phyloP scores from a whole-genome alignment of 495 filamentous ascomycete species.

The Penicillium waksmanii region DNA sequence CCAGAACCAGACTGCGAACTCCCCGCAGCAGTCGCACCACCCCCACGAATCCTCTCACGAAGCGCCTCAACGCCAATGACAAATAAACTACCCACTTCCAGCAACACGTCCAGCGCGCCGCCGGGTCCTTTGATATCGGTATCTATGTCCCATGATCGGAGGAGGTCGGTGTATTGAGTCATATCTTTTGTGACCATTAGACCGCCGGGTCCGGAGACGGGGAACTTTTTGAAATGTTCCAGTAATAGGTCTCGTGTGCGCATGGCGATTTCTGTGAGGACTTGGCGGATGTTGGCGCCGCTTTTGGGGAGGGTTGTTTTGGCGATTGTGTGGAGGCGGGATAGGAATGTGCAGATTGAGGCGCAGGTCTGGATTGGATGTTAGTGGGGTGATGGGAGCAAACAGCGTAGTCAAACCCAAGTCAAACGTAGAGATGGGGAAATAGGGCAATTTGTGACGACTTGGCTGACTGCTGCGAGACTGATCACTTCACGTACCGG shows the following conservation, averaged over 20 bases:
- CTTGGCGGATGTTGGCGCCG: conserved; percentile 72
- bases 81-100: conserved; percentile 95
- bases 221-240: conserved; percentile 92
- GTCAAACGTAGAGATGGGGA: no score
- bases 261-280: conserved; percentile 83
- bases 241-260: conserved; percentile 77
- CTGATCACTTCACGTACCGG: conserved; percentile 45
- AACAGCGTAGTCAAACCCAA: no score
- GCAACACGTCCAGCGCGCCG: conserved; percentile 76
- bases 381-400: background rate
- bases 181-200: conserved; percentile 97
- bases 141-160: conserved; percentile 80
- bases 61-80: conserved; percentile 91
- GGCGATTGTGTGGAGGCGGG: conserved; percentile 61
- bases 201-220: conserved; percentile 86
- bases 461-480: background rate
- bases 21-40: conserved; percentile 30
- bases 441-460: background rate
- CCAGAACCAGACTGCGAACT: background rate
- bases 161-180: conserved; percentile 81
- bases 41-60: conserved; percentile 71
- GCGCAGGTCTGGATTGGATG: conserved; percentile 64
- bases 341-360: conserved; percentile 75
- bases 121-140: conserved; percentile 59
- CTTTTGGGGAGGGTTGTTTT: conserved; percentile 70